Conservation (phyloP, 352 stramenopile species). For the Phytopythium cucurbitacearum region DNA sequence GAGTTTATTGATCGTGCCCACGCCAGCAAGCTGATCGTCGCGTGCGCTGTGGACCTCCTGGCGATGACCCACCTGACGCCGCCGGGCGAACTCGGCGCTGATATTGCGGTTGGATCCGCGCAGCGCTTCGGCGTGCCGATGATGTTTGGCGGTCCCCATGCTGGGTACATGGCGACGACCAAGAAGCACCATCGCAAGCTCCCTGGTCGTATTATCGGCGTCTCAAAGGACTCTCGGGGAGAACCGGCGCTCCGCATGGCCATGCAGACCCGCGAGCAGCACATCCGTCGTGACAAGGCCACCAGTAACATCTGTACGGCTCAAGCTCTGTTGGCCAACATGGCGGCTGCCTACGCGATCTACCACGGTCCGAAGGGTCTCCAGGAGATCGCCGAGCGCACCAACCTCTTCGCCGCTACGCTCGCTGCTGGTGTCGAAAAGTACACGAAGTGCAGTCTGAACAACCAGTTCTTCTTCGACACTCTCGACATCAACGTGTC, state of each 20-base stretch:
- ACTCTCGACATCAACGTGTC: conserved; percentile 93
- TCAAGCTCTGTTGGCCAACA: conserved; percentile 98
- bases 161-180: conserved; percentile 95
- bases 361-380: conserved; percentile 98
- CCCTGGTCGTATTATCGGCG: conserved; percentile 98
- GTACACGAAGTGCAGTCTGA: conserved; percentile 51
- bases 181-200: conserved; percentile 97
- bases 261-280: conserved; percentile 99
- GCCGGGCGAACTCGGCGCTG: conserved; percentile 93
- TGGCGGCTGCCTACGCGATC: conserved; percentile 97
- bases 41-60: conserved; percentile 96
- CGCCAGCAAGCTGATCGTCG: conserved; percentile 87
- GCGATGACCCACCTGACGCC: conserved; percentile 93
- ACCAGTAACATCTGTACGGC: conserved; percentile 99
- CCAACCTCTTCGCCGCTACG: conserved; percentile 91
- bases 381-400: conserved; percentile 88
- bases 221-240: conserved; percentile 95
- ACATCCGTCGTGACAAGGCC: conserved; percentile 99
- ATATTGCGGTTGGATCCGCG: conserved; percentile 97
- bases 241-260: conserved; percentile 97
- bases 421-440: conserved; percentile 89
- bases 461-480: conserved; percentile 93
- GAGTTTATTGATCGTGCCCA: conserved; percentile 89
- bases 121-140: conserved; percentile 99
- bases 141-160: conserved; percentile 98